A percentile compares a stretch with the other conserved stretches of the same genome.
Evolutionary conservation across 441 rosid genomes (phyloP).

Genomic region (Manihot esculenta): DNA sequence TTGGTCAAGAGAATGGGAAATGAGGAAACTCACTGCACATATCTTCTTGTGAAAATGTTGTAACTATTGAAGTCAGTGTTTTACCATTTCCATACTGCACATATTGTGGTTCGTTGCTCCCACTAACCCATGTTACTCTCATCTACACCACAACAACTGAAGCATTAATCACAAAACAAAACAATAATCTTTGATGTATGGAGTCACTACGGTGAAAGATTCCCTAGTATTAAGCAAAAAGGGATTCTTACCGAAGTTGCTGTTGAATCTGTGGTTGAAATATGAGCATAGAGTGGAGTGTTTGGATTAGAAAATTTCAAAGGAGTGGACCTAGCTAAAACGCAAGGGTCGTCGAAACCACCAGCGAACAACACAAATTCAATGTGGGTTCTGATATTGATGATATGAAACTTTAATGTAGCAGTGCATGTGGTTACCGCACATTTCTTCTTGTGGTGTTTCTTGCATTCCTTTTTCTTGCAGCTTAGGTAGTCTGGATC

Average conservation of each 20-base stretch:
- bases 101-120: slow-evolving; percentile 46
- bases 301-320: slow-evolving; percentile 49
- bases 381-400: slow-evolving; percentile 61
- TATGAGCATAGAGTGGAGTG: slow-evolving; percentile 50
- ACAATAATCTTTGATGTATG: no score
- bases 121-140: slow-evolving; percentile 76
- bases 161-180: background rate
- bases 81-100: slow-evolving; percentile 48
- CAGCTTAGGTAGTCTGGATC: slow-evolving; percentile 57
- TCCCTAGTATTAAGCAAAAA: no score
- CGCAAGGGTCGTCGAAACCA: slow-evolving; percentile 54
- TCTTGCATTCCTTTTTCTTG: slow-evolving; percentile 42
- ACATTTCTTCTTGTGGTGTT: slow-evolving; percentile 25
- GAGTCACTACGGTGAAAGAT: no score
- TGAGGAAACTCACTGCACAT: slow-evolving; percentile 55
- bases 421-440: slow-evolving; percentile 38
- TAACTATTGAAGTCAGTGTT: slow-evolving; percentile 38
- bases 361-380: slow-evolving; percentile 56
- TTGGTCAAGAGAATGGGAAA: background rate
- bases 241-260: slow-evolving; percentile 45
- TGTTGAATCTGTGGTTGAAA: slow-evolving; percentile 54
- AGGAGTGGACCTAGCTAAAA: slow-evolving; percentile 38
- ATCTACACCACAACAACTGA: slow-evolving; percentile 34
- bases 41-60: slow-evolving; percentile 51
- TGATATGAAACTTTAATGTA: slow-evolving; percentile 48